Percentiles rank a stretch among this genome's conserved stretches.
phyloP scores from a whole-genome alignment of 202 grass and related monocot species.

The Panicum hallii region DNA sequence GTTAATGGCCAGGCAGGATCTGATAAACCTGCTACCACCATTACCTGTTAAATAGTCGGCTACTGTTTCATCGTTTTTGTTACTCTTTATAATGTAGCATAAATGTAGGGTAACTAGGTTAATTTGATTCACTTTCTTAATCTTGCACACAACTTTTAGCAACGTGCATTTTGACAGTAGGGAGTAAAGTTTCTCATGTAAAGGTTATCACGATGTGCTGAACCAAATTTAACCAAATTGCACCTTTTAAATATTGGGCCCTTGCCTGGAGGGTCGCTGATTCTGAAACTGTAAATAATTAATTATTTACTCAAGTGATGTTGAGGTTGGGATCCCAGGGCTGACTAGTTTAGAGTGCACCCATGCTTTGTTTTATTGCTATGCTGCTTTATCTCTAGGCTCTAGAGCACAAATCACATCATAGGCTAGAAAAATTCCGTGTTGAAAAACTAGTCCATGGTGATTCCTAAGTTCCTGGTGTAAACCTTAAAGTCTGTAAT shows the following conservation, averaged over 20 bases:
- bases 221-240: neutral
- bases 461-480: neutral
- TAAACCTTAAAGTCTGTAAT: neutral
- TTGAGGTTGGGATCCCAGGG: neutral
- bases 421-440: neutral
- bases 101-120: too few relatives aligned
- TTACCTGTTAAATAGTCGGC: neutral
- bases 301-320: conserved; percentile 1
- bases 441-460: neutral
- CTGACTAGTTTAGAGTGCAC: conserved; percentile 12
- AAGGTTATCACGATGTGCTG: neutral
- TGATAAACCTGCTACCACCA: neutral
- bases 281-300: neutral
- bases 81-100: neutral
- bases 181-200: neutral
- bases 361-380: neutral
- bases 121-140: too few relatives aligned
- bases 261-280: neutral
- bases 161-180: too few relatives aligned
- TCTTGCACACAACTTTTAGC: neutral
- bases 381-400: neutral
- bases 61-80: conserved; percentile 14
- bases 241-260: neutral
- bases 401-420: neutral
- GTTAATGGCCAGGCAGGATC: neutral